Conservation (phyloP, 768 basidiomycete species). For the Kwoniella dejecticola region DNA sequence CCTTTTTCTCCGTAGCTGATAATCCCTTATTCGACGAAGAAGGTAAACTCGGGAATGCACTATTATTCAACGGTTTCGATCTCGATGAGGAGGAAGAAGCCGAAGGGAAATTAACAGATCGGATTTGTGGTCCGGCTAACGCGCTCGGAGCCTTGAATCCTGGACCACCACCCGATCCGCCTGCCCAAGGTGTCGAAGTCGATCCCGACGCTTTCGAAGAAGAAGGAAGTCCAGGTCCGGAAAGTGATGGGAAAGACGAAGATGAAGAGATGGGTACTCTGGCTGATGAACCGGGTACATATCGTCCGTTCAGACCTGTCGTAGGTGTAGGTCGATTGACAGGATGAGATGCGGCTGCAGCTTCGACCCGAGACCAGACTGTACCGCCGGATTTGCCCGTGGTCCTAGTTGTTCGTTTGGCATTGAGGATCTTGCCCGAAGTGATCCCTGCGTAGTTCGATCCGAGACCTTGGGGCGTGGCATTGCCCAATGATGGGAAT, state of each 20-base stretch:
- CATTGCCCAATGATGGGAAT: constrained; percentile 69
- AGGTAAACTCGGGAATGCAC: constrained; percentile 51
- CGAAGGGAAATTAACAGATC: constrained; percentile 47
- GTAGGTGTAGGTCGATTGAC: constrained; percentile 30
- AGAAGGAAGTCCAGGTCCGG: constrained; percentile 7
- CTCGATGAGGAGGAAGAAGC: constrained; percentile 17
- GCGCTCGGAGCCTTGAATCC: constrained; percentile 34
- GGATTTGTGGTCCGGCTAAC: constrained; percentile 38
- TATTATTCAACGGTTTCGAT: constrained; percentile 31
- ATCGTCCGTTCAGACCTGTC: constrained; percentile 30
- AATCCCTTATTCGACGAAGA: constrained; percentile 10
- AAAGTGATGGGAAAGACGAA: constrained; percentile 47
- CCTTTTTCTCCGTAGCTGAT: constrained; percentile 34
- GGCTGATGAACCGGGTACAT: constrained; percentile 44
- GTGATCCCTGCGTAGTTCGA: constrained; percentile 76
- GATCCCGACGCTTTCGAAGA: constrained; percentile 14
- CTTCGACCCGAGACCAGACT: constrained; percentile 84
- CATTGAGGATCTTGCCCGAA: constrained; percentile 78
- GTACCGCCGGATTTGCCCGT: constrained; percentile 60
- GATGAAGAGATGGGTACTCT: constrained; percentile 4
- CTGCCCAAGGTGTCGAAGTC: constrained; percentile 45
- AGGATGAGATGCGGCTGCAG: constrained; percentile 63
- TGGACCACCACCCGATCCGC: constrained; percentile 34
- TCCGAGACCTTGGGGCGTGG: constrained; percentile 36
- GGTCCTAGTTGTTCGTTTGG: constrained; percentile 71